These are phyloP conservation scores for Nemania serpens DNA, from an alignment of 2,329 filamentous ascomycete species.

Conservation along the genomic window DNA sequence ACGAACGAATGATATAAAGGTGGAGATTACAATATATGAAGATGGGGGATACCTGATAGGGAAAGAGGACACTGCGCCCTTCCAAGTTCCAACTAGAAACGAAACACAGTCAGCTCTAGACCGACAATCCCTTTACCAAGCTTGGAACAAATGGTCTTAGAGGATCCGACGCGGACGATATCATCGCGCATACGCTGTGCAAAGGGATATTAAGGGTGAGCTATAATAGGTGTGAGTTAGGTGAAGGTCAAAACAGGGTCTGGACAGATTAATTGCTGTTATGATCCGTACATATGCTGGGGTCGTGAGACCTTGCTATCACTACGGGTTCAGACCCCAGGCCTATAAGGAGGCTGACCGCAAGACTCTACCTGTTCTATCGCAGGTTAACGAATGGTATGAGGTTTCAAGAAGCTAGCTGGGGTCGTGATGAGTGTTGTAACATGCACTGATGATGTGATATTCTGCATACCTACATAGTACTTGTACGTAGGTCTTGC, in stretches of 20 bases:
- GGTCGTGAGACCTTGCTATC: constrained; percentile 12
- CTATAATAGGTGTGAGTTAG: constrained; percentile 3
- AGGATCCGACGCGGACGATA: constrained; percentile 25
- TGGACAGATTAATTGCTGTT: constrained; percentile 1
- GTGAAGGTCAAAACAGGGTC: constrained; percentile 21
- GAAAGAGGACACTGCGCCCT: constrained; percentile 8
- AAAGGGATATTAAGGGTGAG: constrained; percentile 14
- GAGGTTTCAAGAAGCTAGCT: constrained; percentile 12
- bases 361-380: constrained; percentile 17
- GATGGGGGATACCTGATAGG: constrained; percentile 20
- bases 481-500: constrained; percentile 1
- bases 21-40: constrained; percentile 15
- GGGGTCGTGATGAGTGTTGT: constrained; percentile 13
- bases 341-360: constrained; percentile 23
- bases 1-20: constrained; percentile 6
- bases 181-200: constrained; percentile 26
- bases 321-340: constrained; percentile 9
- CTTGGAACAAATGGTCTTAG: constrained; percentile 22
- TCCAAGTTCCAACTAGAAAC: constrained; percentile 16
- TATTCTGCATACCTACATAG: constrained; percentile 13
- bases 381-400: constrained; percentile 10
- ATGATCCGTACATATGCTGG: constrained; percentile 10
- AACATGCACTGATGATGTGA: constrained; percentile 26
- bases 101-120: constrained; percentile 28
- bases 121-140: constrained; percentile 23